A percentile compares a stretch with the other conserved stretches of the same genome.
Evolutionary conservation across 176 grass and related monocot genomes (phyloP).

Genomic region (Hsuehochloa calcarea): DNA sequence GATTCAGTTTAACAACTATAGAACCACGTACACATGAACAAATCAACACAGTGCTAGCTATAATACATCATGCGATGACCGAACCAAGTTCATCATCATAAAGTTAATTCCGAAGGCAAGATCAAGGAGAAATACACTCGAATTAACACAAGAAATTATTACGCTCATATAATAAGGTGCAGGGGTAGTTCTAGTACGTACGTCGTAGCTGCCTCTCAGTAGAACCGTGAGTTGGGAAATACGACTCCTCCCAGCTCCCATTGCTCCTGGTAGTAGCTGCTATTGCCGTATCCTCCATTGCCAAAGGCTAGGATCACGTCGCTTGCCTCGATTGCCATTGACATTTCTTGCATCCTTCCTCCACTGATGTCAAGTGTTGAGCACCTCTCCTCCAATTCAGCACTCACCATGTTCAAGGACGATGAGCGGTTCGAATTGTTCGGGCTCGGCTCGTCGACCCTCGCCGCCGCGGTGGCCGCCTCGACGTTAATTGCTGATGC

Average conservation of each 20-base stretch:
- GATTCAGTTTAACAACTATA: not conserved
- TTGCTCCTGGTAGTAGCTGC: conserved; percentile 43
- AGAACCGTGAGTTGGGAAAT: conserved; percentile 42
- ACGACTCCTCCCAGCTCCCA: conserved; percentile 63
- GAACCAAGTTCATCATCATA: conserved; percentile 21
- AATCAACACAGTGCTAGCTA: conserved; percentile 27
- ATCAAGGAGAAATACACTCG: not conserved
- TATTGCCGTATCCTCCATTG: conserved; percentile 23
- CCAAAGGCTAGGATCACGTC: conserved; percentile 40
- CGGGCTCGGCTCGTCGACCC: not conserved
- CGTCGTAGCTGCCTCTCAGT: conserved; percentile 10
- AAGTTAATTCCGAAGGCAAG: conserved; percentile 25
- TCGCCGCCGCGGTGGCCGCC: conserved; percentile 18
- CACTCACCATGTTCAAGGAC: conserved; percentile 31
- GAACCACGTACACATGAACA: conserved; percentile 2
- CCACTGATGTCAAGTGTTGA: conserved; percentile 32
- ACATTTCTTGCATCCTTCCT: conserved; percentile 44
- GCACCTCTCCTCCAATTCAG: conserved; percentile 61
- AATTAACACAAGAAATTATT: conserved; percentile 36
- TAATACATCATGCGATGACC: conserved; percentile 56
- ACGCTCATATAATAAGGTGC: not conserved
- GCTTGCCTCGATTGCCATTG: conserved; percentile 26
- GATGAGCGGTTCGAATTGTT: conserved; percentile 33
- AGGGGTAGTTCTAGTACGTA: conserved; percentile 37
- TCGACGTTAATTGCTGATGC: conserved; percentile 58